Evolutionary conservation across 2,329 filamentous ascomycete genomes (phyloP), one percentile per base, ranked within the genome.

Genomic region (Colletotrichum sp.): DNA sequence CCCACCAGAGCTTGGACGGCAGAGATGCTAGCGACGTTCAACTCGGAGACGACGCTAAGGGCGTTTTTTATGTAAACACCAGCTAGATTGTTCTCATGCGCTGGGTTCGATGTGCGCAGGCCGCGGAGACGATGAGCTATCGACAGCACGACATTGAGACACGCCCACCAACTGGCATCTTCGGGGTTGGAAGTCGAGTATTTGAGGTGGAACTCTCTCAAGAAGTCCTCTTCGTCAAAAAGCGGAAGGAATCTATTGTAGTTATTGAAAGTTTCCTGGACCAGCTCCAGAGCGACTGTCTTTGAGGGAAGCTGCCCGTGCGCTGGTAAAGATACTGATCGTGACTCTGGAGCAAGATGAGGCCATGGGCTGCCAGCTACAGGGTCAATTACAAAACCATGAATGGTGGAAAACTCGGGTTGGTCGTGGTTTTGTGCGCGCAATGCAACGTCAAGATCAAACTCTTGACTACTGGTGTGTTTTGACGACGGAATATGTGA

Each of bases 1-100:
- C 80, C 79, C 12, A 78, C 69, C 52, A 81, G 66, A 43, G 80
- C 79, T 34, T 81, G 80, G n/a, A 81, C 74, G 24, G 78, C 78
- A 9, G 77, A 70, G 5, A 81, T 34, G 55, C 71, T 78, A 13
- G 70, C 32, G 26, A 79, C 18, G 30, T 72, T 81, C 13, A 81
- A 68, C 66, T 80, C 76, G 3, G 78, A 72, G 13, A 80, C 71
- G 16, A 80, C 79, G 18, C 39, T n/a, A 0, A 43, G 18, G 18
- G 39, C 39, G 39, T 12, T 43, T 10, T n/a, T n/a, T 0, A 43
- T 10, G 39, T 43, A 43, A 43, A 43, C 18, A 43, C 8, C 18
- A 2, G 39, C 39, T 43, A 43, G 18, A 6, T n/a, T 43, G 4
- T 43, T 43, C 18, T 43, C 39, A 6, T 43, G 39, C 18, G 39